A percentile compares a stretch with the other conserved stretches of the same genome.
Conservation (phyloP, 2,329 filamentous ascomycete species). For the Colletotrichum kahawae region DNA sequence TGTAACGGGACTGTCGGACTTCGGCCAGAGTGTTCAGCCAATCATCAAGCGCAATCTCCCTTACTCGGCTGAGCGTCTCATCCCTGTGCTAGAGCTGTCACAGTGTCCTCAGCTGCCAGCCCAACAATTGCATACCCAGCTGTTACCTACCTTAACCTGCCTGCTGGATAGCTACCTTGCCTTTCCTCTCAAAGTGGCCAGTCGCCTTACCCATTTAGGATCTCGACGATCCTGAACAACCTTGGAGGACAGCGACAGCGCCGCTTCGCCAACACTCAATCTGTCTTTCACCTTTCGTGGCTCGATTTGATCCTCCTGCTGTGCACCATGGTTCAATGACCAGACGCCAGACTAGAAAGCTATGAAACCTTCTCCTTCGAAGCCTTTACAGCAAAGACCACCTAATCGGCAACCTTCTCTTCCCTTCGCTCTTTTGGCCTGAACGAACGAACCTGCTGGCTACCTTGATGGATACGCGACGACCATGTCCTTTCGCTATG, state of each 20-base stretch:
- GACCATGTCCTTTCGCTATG: constrained; percentile 12
- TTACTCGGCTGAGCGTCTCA: not conserved
- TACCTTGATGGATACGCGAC: constrained; percentile 21
- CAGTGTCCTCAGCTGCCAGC: constrained; percentile 12
- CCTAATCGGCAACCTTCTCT: not conserved
- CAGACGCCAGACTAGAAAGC: not conserved
- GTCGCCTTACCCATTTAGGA: constrained; percentile 2
- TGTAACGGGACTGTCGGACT: not conserved
- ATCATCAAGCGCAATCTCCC: not conserved
- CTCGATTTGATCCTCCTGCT: not conserved
- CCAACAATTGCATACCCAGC: not conserved
- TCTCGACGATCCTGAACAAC: not conserved
- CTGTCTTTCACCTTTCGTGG: not conserved
- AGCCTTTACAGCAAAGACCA: not conserved
- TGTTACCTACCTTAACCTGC: not conserved
- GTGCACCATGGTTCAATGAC: constrained; percentile 10
- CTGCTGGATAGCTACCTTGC: not conserved
- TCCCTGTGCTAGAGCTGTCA: constrained; percentile 15
- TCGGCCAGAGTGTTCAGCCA: not conserved
- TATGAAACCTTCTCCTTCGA: not conserved
- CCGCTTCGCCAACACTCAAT: not conserved
- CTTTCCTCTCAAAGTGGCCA: not conserved
- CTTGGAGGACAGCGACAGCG: not conserved
- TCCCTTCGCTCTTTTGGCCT: not conserved
- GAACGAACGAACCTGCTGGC: not conserved